Base-by-base conservation (phyloP, 257 asterid species). In the Anisodus acutangulus region DNA sequence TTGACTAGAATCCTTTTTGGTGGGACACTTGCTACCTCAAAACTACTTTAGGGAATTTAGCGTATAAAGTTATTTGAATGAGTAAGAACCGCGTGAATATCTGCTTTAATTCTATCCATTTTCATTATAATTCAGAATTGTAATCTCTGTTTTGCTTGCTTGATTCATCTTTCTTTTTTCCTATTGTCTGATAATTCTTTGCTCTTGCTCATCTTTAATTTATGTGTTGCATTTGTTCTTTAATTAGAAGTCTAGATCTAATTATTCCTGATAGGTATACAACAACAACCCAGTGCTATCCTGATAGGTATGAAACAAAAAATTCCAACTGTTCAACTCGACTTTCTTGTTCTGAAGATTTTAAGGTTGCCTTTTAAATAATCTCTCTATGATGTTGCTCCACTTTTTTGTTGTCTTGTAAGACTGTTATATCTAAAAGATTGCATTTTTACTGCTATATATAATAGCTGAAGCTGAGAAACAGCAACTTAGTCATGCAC, bases 401-500 rank as follows among this genome's bases (percentile, higher is more conserved):
- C 78, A 43, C 35, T 70, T 60, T 3, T 11, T 82, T 11, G 57
- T 43, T 80, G 47, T 64, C 80, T 45, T 58, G 22, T 26, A 54
- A 53, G 78, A 22, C 49, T 80, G 80, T 15, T 83, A 10, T 81
- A 72, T 60, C 76, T 78, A 55, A 79, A 82, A 19, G 22, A 57
- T 81, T 45, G 53, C 76, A 58, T 39, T 67, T 26, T 69, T 63
- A 7, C 49, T 17, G 19, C 39, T 45, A 17, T 83, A 67, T 86
- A 79, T 47, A 59, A 55, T 86, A 94, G 98, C 95, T 82, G 98
- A 92, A 85, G 93, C 93, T 5, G 96, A 91, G 79, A 76, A 88
- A 84, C 97, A 90, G 88, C 98, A 92, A 86, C 97, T 97, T 10
- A 91, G 91, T 64, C 92, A 89, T 47, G 98, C 98, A 17, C 89